These are phyloP conservation scores for Diaporthe citriasiana DNA, from an alignment of 2,329 filamentous ascomycete genomes.

Conservation along the genomic window DNA sequence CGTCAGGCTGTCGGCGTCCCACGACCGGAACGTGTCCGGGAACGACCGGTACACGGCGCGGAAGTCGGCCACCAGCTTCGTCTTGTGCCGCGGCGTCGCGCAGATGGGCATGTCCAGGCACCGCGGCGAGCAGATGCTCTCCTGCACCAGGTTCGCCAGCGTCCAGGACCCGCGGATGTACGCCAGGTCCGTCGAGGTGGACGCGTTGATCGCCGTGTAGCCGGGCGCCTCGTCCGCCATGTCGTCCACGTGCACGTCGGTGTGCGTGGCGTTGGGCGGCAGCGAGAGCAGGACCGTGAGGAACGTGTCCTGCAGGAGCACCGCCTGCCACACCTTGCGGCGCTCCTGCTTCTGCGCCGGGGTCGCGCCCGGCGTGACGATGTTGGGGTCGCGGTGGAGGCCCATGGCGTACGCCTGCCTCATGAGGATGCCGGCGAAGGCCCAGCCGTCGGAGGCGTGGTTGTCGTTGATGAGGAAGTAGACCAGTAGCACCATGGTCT, in stretches of 20 bases:
- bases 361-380: slow-evolving; percentile 75
- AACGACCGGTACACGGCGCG: slow-evolving; percentile 80
- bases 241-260: slow-evolving; percentile 82
- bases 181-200: slow-evolving; percentile 74
- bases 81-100: slow-evolving; percentile 76
- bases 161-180: slow-evolving; percentile 86
- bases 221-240: slow-evolving; percentile 71
- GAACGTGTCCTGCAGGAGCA: slow-evolving; percentile 85
- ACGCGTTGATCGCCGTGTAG: slow-evolving; percentile 65
- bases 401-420: slow-evolving; percentile 87
- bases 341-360: slow-evolving; percentile 83
- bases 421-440: slow-evolving; percentile 83
- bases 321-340: slow-evolving; percentile 85
- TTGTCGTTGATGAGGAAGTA: slow-evolving; percentile 92
- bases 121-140: slow-evolving; percentile 80
- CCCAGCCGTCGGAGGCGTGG: slow-evolving; percentile 86
- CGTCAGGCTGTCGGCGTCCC: slow-evolving; percentile 72
- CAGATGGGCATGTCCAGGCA: slow-evolving; percentile 82
- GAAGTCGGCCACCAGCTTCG: slow-evolving; percentile 78
- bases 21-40: slow-evolving; percentile 77
- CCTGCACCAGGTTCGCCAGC: slow-evolving; percentile 82
- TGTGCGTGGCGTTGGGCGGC: slow-evolving; percentile 83
- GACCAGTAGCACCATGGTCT: slow-evolving; percentile 85
- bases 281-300: slow-evolving; percentile 83
- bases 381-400: slow-evolving; percentile 82